Evolutionary conservation across 805 yeast species (phyloP), one percentile per base, ranked within the genome.

Genomic region (Teunomyces aglyptinius): DNA sequence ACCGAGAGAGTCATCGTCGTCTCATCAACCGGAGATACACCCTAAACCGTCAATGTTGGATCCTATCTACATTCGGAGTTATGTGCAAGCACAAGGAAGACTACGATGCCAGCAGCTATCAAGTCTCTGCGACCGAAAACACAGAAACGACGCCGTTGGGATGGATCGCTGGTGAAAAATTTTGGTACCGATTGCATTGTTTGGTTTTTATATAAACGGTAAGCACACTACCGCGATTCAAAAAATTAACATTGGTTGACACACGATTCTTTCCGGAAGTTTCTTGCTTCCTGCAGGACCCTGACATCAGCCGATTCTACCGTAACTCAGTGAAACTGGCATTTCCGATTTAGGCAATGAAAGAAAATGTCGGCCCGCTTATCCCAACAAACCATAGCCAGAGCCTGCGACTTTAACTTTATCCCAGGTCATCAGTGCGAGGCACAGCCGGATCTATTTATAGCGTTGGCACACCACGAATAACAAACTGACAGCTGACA

Each of bases 1-100:
- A 61, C 65, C 65, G 65, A 60, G 54, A 54, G 63, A 60, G 54
- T 61, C 65, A 59, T 36, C 51, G 57, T 55, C 27, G 22, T 24
- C 54, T 61, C 65, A 57, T 61, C 63, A 55, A 57, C 56, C 65
- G 65, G 65, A 61, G 65, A 61, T 61, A 61, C 65, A 59, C 63
- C 64, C 64, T 54, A 36, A 41, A 33, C 45, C 11, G 20, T 52
- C 48, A 32, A 22, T 52, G 33, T 52, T 20, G 24, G 41, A 47
- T 47, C 45, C 39, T 51, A 47, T 44, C 43, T 40, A 31, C 26
- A 41, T 39, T 35, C 46, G 40, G 27, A 35, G 35, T 34, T 43
- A 40, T 53, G 49, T 54, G 42, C 51, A 40, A 20, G 44, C 38
- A 26, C 35, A 36, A 19, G 29, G 43, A 32, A 27, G 44, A 32